These are phyloP conservation scores for Ceratobasidium sp. DNA, from an alignment of 1,284 basidiomycete species.

Conservation along the genomic window DNA sequence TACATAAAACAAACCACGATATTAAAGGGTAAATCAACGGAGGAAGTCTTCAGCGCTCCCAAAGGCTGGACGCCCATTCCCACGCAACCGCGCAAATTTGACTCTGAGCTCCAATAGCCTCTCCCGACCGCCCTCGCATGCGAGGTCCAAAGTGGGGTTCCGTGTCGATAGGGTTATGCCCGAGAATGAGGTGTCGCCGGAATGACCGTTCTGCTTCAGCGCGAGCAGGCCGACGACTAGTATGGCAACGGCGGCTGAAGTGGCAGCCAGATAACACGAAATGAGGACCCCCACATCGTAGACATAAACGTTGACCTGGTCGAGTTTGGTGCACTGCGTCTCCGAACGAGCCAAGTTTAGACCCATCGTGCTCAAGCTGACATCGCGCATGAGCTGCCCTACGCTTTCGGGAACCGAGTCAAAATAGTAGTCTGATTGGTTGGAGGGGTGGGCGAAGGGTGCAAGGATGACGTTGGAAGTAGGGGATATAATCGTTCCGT, in stretches of 20 bases:
- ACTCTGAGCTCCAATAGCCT: slow-evolving; percentile 21
- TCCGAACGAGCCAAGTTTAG: not conserved
- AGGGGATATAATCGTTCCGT: not conserved
- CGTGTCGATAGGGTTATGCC: slow-evolving; percentile 31
- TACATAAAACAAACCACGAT: not conserved
- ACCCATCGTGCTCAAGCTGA: slow-evolving; percentile 10
- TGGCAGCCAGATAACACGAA: slow-evolving; percentile 3
- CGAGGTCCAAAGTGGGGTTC: slow-evolving; percentile 41
- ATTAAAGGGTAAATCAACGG: not conserved
- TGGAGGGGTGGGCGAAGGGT: slow-evolving; percentile 4
- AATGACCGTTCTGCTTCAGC: slow-evolving; percentile 32
- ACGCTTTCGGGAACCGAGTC: slow-evolving; percentile 1
- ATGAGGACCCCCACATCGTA: slow-evolving; percentile 25
- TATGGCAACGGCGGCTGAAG: slow-evolving; percentile 1
- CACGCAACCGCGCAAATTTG: slow-evolving; percentile 17
- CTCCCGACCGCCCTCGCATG: slow-evolving; percentile 34
- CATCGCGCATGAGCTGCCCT: slow-evolving; percentile 33
- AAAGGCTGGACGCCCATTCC: slow-evolving; percentile 31
- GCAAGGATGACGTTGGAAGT: slow-evolving; percentile 16
- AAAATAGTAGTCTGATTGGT: slow-evolving; percentile 26
- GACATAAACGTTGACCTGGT: slow-evolving; percentile 21
- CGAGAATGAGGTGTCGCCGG: slow-evolving; percentile 36
- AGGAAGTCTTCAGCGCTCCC: slow-evolving; percentile 12
- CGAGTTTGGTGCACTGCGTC: slow-evolving; percentile 9
- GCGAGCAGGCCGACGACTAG: slow-evolving; percentile 21